These are phyloP conservation scores for Fraxinus greggii DNA, from an alignment of 305 asterid species.

Conservation along the genomic window DNA sequence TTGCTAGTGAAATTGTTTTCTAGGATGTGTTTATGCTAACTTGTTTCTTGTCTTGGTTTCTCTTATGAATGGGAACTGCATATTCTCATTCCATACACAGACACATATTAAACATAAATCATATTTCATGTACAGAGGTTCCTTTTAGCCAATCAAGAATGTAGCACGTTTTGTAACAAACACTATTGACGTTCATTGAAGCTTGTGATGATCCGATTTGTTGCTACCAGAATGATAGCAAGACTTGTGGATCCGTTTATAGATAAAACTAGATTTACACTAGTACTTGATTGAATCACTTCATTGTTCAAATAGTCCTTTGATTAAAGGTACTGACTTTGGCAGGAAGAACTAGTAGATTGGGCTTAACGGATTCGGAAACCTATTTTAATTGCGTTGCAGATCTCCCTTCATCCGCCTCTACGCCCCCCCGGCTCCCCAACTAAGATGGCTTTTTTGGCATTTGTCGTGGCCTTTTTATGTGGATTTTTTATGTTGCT, in stretches of 20 bases:
- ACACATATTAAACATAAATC: neutral
- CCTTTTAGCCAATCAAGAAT: neutral
- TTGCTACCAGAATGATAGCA: neutral
- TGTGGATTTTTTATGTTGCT: neutral
- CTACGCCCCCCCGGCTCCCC: neutral
- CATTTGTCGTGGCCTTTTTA: neutral
- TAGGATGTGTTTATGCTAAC: neutral
- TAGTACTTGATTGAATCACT: neutral
- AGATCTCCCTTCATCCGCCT: neutral
- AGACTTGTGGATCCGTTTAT: neutral
- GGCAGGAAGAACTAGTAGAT: neutral
- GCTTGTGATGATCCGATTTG: neutral
- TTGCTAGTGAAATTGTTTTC: neutral
- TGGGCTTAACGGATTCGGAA: neutral
- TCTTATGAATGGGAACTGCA: neutral
- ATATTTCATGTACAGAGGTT: neutral
- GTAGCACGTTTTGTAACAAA: neutral
- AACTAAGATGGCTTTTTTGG: neutral
- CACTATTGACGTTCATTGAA: neutral
- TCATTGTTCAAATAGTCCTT: neutral
- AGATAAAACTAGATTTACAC: neutral
- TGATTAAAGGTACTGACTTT: neutral
- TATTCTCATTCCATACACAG: neutral
- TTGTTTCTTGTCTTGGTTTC: neutral
- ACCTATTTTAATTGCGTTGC: neutral